Evolutionary conservation across 371 early-diverging fungal genomes (phyloP).

Genomic region (Ecytonucleospora hepatopenaei): DNA sequence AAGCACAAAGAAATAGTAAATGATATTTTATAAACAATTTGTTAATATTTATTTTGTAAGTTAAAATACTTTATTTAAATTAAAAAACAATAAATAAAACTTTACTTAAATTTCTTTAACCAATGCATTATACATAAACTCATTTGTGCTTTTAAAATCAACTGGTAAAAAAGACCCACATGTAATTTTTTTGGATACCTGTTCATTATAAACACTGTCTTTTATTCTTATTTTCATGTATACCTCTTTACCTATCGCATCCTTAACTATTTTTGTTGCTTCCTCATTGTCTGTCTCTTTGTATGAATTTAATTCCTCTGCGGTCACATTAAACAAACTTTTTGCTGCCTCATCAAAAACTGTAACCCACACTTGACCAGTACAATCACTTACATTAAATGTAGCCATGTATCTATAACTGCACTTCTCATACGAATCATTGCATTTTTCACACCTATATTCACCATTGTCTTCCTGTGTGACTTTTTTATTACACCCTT

Average conservation of each 20-base stretch:
- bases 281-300: slow-evolving; percentile 26
- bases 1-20: too few relatives aligned
- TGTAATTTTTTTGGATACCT: slow-evolving; percentile 30
- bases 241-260: slow-evolving; percentile 24
- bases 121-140: too few relatives aligned
- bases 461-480: slow-evolving; percentile 27
- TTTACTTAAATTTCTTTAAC: too few relatives aligned
- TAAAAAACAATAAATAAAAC: too few relatives aligned
- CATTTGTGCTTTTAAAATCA: too few relatives aligned
- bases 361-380: slow-evolving; percentile 47
- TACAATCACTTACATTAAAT: slow-evolving; percentile 41
- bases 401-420: slow-evolving; percentile 43
- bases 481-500: slow-evolving; percentile 54
- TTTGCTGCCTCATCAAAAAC: slow-evolving; percentile 49
- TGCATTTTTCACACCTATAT: slow-evolving; percentile 55
- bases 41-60: too few relatives aligned
- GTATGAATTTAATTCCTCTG: slow-evolving; percentile 34
- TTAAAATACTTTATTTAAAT: too few relatives aligned
- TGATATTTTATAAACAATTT: too few relatives aligned
- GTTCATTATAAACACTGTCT: slow-evolving; percentile 44
- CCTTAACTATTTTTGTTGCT: slow-evolving; percentile 26
- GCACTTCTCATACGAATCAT: slow-evolving; percentile 38
- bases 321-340: slow-evolving; percentile 39
- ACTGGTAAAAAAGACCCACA: slow-evolving; percentile 13
- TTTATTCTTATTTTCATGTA: slow-evolving; percentile 31